Evolutionary conservation across 2,329 filamentous ascomycete species (phyloP), one percentile per base, ranked within the genome.

Genomic region (Aspergillus spinulosporus): DNA sequence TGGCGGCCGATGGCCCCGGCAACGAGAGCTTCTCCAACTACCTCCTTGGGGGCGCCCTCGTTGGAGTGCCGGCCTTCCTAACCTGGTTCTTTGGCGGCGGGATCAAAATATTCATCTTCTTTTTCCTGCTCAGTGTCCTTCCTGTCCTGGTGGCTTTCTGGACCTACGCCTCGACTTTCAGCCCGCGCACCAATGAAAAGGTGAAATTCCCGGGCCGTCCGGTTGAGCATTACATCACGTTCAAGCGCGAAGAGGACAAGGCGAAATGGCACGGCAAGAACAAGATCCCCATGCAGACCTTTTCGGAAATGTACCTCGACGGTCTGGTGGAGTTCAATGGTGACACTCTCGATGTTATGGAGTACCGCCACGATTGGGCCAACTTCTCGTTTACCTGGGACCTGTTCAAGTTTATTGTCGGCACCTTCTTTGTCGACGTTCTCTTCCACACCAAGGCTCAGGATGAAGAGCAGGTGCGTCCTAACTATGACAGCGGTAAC

Each of bases 271-370:
- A 72, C 59, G 77, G 77, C 62, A 78, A 77, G 69, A 77, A 75
- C 72, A 78, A 78, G 68, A 77, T 79, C 37, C 74, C 74, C 56
- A 75, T 76, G 70, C 88, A 96, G 80, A 95, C 91, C 21, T 97
- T 97, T 82, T 87, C 94, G 72, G 92, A 97, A 78, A 96, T 93
- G 89, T 97, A 97, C 82, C 96, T 97, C 76, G 88, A 94, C 71
- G 91, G 90, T 56, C 86, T 95, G 57, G 92, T 96, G 62, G 91
- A 96, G 66, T 92, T 97, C 82, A 97, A 96, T 74, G 92, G 92
- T 56, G 94, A 97, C 76, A 84, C 83, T 68, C 83, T 97, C 60
- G 92, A 97, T 71, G 81, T 90, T 45, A 78, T 97, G 76, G 94
- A 97, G 78, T 94, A 93, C 80, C 84, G 94, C 70, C 93, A 97